Base-by-base conservation (phyloP, 148 eudicot genomes). In the Rhododendron kiyosumense region DNA sequence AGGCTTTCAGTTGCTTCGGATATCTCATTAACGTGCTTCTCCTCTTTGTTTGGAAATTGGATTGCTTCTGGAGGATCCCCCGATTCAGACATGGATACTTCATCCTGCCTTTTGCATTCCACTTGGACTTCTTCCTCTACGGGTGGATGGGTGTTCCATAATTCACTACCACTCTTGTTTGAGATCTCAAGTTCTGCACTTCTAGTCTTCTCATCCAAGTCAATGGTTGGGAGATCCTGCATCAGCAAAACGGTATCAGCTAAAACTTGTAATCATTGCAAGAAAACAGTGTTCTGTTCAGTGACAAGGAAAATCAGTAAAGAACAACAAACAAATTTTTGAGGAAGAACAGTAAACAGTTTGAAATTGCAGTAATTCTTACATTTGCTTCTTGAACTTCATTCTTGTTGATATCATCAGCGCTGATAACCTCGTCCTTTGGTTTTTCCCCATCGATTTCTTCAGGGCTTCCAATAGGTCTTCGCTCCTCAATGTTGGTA, bases 321-420 rank as follows among this genome's bases (percentile, higher is more conserved):
- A 28, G 24, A 38, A 38, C 73, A 28, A n/a, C 57, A 59, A 54
- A 1, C 10, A 82, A 59, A 6, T 22, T 20, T 20, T 59, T 59
- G 2, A 59, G n/a, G 65, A 59, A 20, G n/a, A 59, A 51, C 65
- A 59, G 5, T 54, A 11, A 7, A 54, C 36, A 81, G 34, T 73
- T 49, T 8, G 76, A 24, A 49, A 5, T 24, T 86, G 65, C 45
- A 20, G 49, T 34, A 43, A 57, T 73, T 74, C 73, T 84, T 5
- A 88, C 89, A 85, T 88, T 82, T 76, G 49, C 78, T 80, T 54
- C 87, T 38, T 78, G 87, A 81, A 54, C 82, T 71, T 81, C 80
- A 38, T 43, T 61, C 61, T 20, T 51, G 59, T n/a, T 41, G 49
- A 71, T 81, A 12, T 85, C 87, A 85, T 48, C 51, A 52, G 74